Percentiles rank a stretch among this genome's conserved stretches.
phyloP scores from a whole-genome alignment of 2,329 filamentous ascomycete genomes.

The Nigrograna mackinnonii region DNA sequence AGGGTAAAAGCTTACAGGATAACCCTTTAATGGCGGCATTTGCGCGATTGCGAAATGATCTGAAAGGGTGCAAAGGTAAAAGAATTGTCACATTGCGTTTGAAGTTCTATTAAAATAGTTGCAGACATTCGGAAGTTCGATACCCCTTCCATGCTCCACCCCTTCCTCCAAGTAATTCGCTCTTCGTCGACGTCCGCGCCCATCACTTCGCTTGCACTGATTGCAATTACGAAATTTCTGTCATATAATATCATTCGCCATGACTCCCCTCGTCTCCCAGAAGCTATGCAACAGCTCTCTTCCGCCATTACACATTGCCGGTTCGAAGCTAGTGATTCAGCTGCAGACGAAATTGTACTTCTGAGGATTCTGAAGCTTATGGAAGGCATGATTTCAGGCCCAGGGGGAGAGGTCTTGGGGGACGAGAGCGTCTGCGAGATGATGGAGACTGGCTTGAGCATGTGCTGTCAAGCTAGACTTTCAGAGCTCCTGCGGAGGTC shows the following conservation, averaged over 20 bases:
- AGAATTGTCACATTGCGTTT: neutral
- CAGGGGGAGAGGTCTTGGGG: slow-evolving; percentile 88
- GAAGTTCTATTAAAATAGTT: slow-evolving; percentile 22
- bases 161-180: slow-evolving; percentile 95
- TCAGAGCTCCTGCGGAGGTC: slow-evolving; percentile 89
- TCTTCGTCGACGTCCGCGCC: slow-evolving; percentile 94
- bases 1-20: slow-evolving; percentile 95
- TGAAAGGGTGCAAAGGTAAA: slow-evolving; percentile 81
- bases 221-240: slow-evolving; percentile 95
- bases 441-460: slow-evolving; percentile 97
- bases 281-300: slow-evolving; percentile 93
- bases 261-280: slow-evolving; percentile 81
- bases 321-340: slow-evolving; percentile 94
- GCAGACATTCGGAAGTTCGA: slow-evolving; percentile 86
- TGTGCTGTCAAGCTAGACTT: slow-evolving; percentile 91
- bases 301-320: slow-evolving; percentile 96
- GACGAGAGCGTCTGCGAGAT: slow-evolving; percentile 99
- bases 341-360: slow-evolving; percentile 93
- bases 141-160: slow-evolving; percentile 84
- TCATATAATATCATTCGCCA: slow-evolving; percentile 89
- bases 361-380: slow-evolving; percentile 94
- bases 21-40: slow-evolving; percentile 96
- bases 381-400: slow-evolving; percentile 96
- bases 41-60: slow-evolving; percentile 82
- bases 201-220: slow-evolving; percentile 91